Base-by-base conservation (phyloP, 305 asterid genomes). In the Striga hermonthica region DNA sequence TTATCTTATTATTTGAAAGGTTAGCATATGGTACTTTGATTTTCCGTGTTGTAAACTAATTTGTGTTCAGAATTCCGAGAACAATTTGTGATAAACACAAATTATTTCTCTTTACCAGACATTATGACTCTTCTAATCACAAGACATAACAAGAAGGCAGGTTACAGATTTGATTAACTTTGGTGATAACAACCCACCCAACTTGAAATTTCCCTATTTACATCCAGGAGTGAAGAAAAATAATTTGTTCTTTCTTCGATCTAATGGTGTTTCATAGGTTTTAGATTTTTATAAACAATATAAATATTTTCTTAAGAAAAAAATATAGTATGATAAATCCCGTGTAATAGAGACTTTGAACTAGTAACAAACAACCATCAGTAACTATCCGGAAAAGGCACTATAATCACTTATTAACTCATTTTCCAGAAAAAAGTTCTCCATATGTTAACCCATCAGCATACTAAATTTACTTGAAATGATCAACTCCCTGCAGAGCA, bases 391-490 rank as follows among this genome's bases (percentile, higher is more conserved):
- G 52, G 66, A 37, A 66, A 58, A 67, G 31, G 31, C 49, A 64
- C 13, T 41, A 12, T 57, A 62, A 69, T 67, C 69, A 75, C 40
- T 34, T 63, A 70, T 78, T 80, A 80, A 92, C 98, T 92, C 98
- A 65, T 92, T 92, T 83, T 92, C 98, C 66, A 89, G 80, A 74
- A 92, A 92, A 92, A 70, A 92, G 91, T 77, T 92, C 98, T 67
- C 97, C 97, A 69, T 92, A 92, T 73, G 98, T 85, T 74, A 92
- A 89, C 78, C 98, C 98, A 74, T 87, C 83, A 31, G 96, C 96
- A 84, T 92, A 92, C 50, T 82, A 89, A 79, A 92, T 89, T 77
- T 92, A 85, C 84, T 89, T 92, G 84, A 92, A 92, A 84, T 89
- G 98, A 69, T 92, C 98, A 68, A 89, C 98, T 56, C 97, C 98